Percentiles rank a stretch among this genome's conserved stretches.
Conservation (phyloP, 2,329 filamentous ascomycete species). For the Lasiodiplodia sp. region DNA sequence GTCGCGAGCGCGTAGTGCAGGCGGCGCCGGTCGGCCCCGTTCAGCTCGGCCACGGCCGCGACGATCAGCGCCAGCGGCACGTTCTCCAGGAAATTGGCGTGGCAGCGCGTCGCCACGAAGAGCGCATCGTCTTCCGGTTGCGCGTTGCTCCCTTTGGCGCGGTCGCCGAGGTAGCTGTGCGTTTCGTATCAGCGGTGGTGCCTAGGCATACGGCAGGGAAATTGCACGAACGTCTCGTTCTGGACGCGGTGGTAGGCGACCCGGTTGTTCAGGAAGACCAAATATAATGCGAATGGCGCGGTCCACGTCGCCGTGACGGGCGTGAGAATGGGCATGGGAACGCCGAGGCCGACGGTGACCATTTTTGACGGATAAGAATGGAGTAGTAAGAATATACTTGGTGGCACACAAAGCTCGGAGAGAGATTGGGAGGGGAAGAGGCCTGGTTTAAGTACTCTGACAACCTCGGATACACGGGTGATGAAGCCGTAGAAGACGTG, state of each 20-base stretch:
- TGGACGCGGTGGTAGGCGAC: conserved; percentile 46
- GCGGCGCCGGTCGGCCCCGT: conserved; percentile 49
- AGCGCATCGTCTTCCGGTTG: conserved; percentile 34
- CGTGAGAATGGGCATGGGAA: conserved; percentile 42
- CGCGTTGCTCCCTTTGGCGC: not conserved
- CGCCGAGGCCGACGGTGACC: conserved; percentile 43
- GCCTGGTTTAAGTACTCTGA: not conserved
- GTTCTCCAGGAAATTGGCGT: conserved; percentile 55
- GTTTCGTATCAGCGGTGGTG: not conserved
- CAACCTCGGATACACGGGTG: not conserved
- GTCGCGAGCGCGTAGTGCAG: conserved; percentile 49
- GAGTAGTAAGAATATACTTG: not conserved
- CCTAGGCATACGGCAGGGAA: not conserved
- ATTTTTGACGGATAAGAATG: conserved; percentile 20
- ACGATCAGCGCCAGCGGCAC: conserved; percentile 51
- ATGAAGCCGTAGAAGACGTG: not conserved
- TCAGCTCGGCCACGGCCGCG: conserved; percentile 53
- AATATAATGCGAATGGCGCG: conserved; percentile 52
- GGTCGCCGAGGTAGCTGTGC: conserved; percentile 40
- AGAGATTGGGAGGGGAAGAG: not conserved
- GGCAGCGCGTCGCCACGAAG: conserved; percentile 46
- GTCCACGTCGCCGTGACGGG: conserved; percentile 51
- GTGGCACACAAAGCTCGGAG: not conserved
- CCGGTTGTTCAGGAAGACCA: conserved; percentile 50
- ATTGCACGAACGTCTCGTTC: conserved; percentile 42